Base-by-base conservation (phyloP, 768 basidiomycete genomes). In the Kwoniella sp. region DNA sequence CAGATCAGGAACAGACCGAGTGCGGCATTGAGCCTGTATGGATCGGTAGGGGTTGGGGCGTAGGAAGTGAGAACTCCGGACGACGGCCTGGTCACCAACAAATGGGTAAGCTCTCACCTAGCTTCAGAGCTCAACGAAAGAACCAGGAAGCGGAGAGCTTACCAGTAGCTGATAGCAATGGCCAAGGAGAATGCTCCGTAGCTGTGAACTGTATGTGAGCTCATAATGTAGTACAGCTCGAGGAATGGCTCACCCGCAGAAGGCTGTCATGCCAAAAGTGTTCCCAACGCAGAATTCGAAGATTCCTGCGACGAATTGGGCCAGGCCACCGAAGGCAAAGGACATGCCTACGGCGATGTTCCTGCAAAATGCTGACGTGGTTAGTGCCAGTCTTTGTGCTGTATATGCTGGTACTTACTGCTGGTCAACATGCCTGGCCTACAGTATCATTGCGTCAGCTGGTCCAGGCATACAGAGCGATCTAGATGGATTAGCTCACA, bases 211-310 rank as follows among this genome's bases (percentile, higher is more conserved):
- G 28, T 25, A 1, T 38, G 5, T 26, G 8, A 38, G 9, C 20
- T 29, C 9, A 53, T 3, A 17, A 5, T 13, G 7, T 34, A 5
- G 34, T 34, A 34, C 41, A 45, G 3, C 41, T 20, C 17, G 41
- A 45, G 3, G 15, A 9, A 17, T 45, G 45, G 38, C 60, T 53
- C 25, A 61, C 60, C 60, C 60, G 60, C 60, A 61, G 60, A 61
- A 61, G 20, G 60, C 60, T 17, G 60, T 61, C 60, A 61, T 61
- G 25, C 60, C 60, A 26, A 61, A 61, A 3, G 60, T 61, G 34
- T 61, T 61, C 25, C 60, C 60, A 37, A 61, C 60, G 60, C 60
- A 61, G 60, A 61, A 61, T 30, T 61, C 60, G 52, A 61, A 61
- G 37, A 61, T 61, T n/a, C 60, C 60, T 12, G 60, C 60, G 23